Percentiles rank a stretch among this genome's conserved stretches.
phyloP scores from a whole-genome alignment of 2,329 filamentous ascomycete species.

The Calonectria crousiana region DNA sequence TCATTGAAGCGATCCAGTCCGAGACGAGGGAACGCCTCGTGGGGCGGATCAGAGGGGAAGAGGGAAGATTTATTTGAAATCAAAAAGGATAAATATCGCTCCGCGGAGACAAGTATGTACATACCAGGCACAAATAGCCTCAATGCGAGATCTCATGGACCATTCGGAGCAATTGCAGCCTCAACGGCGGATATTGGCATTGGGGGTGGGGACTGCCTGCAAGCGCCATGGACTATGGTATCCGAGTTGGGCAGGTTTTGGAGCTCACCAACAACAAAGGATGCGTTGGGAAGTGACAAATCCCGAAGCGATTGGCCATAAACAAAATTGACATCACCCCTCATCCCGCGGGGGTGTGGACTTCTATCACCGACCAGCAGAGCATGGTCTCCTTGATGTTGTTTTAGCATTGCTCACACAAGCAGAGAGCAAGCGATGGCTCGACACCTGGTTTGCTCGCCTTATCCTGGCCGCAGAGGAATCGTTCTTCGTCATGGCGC shows the following conservation, averaged over 20 bases:
- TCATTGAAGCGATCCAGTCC: conserved; percentile 22
- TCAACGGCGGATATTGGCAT: conserved; percentile 17
- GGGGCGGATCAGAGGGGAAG: not conserved
- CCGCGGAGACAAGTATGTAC: not conserved
- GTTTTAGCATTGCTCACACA: not conserved
- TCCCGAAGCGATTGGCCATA: conserved; percentile 27
- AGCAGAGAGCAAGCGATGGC: not conserved
- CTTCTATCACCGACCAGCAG: conserved; percentile 32
- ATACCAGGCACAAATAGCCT: not conserved
- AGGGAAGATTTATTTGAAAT: conserved; percentile 18
- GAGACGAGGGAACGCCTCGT: conserved; percentile 1
- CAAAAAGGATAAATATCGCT: conserved; percentile 6
- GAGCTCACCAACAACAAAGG: conserved; percentile 29
- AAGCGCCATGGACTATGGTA: conserved; percentile 19
- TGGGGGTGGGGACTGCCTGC: conserved; percentile 30
- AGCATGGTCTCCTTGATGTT: conserved; percentile 16
- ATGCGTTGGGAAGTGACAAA: conserved; percentile 25
- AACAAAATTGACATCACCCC: conserved; percentile 27
- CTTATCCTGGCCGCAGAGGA: not conserved
- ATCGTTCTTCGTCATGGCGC: not conserved
- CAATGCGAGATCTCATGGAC: not conserved
- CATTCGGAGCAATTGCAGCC: conserved; percentile 3
- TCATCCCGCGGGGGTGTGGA: conserved; percentile 29
- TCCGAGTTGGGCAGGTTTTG: conserved; percentile 34
- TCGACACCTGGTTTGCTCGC: not conserved